These are phyloP conservation scores for Hamamelis virginiana DNA, from an alignment of 164 flowering plant species.

Conservation along the genomic window DNA sequence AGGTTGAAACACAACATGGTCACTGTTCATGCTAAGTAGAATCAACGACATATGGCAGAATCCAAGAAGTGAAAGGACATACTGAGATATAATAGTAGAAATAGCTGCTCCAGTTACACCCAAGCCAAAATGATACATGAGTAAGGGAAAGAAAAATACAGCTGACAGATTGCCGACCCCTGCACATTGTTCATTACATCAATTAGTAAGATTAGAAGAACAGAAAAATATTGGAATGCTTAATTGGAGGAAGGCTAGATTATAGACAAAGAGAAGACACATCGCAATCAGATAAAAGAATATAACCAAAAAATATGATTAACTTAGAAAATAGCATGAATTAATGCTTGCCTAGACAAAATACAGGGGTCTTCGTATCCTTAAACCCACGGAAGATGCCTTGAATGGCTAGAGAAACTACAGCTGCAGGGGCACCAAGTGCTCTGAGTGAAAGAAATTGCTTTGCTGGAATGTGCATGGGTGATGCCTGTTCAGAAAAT, in stretches of 20 bases:
- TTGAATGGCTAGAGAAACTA: slow-evolving; percentile 65
- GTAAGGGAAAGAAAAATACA: not conserved
- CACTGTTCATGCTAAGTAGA: no score
- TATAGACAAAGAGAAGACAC: not conserved
- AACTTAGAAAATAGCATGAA: not conserved
- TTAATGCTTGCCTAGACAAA: slow-evolving; percentile 10
- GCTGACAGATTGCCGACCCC: no score
- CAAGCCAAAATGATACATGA: slow-evolving; percentile 27
- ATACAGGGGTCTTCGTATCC: slow-evolving; percentile 65
- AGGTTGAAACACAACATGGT: no score
- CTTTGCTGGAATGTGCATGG: no score
- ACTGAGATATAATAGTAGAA: slow-evolving; percentile 45
- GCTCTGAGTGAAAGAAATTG: slow-evolving; percentile 37
- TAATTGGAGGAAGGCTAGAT: no score
- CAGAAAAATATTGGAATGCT: not conserved
- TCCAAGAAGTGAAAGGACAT: not conserved
- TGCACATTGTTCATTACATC: not conserved
- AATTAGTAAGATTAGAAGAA: slow-evolving; percentile 5
- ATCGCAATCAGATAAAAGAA: not conserved
- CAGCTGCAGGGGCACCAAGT: slow-evolving; percentile 71
- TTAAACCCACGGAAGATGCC: slow-evolving; percentile 73
- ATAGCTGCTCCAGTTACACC: slow-evolving; percentile 46
- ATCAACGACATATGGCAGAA: no score
- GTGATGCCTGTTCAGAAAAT: no score
- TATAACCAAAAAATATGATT: no score